Evolutionary conservation across 192 early-diverging fungal genomes (phyloP), one percentile per base, ranked within the genome.

Genomic region (Gaertneriomyces sp.): DNA sequence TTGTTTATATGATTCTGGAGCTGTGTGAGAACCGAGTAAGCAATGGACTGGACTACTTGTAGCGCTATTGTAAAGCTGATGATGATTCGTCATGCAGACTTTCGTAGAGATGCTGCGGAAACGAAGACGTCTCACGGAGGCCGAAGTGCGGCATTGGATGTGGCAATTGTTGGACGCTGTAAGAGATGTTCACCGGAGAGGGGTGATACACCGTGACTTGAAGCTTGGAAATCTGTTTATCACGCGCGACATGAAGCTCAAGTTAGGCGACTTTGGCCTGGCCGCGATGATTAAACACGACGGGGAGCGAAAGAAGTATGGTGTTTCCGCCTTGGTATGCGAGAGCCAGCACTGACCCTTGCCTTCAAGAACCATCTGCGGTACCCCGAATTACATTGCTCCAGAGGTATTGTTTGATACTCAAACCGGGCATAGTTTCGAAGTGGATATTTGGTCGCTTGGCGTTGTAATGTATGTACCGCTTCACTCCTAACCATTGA

Each of bases 371-470:
- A 94, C 94, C 2, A 93, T 98, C 64, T 89, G 95, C 60, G 96
- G 96, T 10, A 99, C 96, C 7, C 96, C 95, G 3, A 96, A 96
- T 62, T 99, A 97, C 69, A 89, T 99, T 67, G 96, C 96, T 2
- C 96, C 96, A 0, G 96, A 99, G 71, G 87, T 99, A 20, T 76
- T 98, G 25, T 90, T 90, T 69, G 89, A 87, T 60, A 74, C 78
- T 39, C 73, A 79, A 61, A 76, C 84, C 1, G 94, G 95, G 7
- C 95, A 99, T 72, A 91, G 90, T 54, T 93, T 87, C 66, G 91
- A 93, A 70, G 96, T 90, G 8, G 96, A 99, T 60, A 87, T 96
- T 68, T 99, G 96, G 96, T 90, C 90, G 4, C 63, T 93, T 4
- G 95, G 94, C 41, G 83, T 96, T 3, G 80, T 98, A 39, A 88